A percentile compares a stretch with the other conserved stretches of the same genome.
These are phyloP conservation scores for Omphalotus guepiniiformis DNA, from an alignment of 768 basidiomycete genomes.

Conservation along the genomic window DNA sequence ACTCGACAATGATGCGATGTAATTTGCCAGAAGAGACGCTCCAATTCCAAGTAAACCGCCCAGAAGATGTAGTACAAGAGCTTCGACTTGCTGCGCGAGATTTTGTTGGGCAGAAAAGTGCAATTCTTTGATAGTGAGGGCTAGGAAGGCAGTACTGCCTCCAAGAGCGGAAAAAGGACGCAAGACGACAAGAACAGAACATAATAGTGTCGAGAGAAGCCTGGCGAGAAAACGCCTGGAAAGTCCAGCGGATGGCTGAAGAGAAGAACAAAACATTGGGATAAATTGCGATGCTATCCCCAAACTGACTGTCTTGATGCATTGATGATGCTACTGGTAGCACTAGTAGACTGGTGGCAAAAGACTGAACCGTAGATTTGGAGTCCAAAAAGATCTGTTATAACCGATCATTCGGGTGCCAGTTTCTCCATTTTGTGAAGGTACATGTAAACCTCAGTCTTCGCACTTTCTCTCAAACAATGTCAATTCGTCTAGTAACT, in stretches of 20 bases:
- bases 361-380: too few relatives aligned
- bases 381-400: too few relatives aligned
- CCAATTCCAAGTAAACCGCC: constrained; percentile 39
- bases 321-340: too few relatives aligned
- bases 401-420: too few relatives aligned
- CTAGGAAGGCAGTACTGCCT: constrained; percentile 34
- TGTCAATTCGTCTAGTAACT: constrained; percentile 58
- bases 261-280: neutral
- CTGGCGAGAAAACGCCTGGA: constrained; percentile 33
- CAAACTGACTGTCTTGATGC: too few relatives aligned
- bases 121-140: constrained; percentile 38
- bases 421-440: too few relatives aligned
- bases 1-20: constrained; percentile 16
- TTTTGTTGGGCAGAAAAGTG: constrained; percentile 43
- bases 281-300: neutral
- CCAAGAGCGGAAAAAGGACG: constrained; percentile 37
- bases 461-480: neutral
- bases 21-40: constrained; percentile 19
- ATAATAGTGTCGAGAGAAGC: constrained; percentile 40
- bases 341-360: too few relatives aligned
- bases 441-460: too few relatives aligned
- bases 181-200: constrained; percentile 32
- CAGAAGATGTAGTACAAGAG: constrained; percentile 36
- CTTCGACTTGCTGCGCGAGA: constrained; percentile 45
- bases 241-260: neutral